phyloP scores from a whole-genome alignment of 2,329 filamentous ascomycete genomes.

The Fusarium aywerte region DNA sequence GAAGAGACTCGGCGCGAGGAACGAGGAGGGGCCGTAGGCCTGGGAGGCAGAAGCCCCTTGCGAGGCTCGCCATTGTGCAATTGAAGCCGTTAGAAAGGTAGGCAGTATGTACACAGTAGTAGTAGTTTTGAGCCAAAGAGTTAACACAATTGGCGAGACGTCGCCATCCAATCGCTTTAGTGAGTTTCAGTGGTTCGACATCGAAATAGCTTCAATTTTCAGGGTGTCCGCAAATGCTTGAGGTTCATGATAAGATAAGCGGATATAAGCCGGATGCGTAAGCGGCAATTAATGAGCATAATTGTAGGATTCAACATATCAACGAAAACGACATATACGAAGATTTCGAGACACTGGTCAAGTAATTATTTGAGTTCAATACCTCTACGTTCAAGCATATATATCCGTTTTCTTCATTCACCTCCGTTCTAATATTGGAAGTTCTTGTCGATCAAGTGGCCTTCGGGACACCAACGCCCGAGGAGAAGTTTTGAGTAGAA shows the following conservation, averaged over 20 bases:
- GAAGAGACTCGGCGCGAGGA: constrained; percentile 38
- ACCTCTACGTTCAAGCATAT: too few species aligned
- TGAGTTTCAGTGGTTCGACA: neutral
- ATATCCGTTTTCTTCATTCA: neutral
- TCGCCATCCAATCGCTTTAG: constrained; percentile 13
- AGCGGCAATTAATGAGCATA: neutral
- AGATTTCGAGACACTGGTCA: neutral
- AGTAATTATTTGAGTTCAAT: rapidly evolving
- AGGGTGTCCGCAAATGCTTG: neutral
- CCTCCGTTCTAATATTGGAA: neutral
- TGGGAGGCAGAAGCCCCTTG: constrained; percentile 47
- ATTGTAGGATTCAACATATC: neutral
- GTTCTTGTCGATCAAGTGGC: neutral
- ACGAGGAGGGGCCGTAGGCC: constrained; percentile 42
- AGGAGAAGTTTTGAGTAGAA: constrained; percentile 4
- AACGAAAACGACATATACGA: neutral
- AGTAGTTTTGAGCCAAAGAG: too few species aligned
- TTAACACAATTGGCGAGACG: neutral
- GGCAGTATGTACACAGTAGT: neutral
- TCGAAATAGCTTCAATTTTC: constrained; percentile 9
- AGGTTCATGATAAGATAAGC: neutral
- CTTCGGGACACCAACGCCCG: neutral
- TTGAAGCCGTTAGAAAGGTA: neutral
- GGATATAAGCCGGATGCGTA: neutral
- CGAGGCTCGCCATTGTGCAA: constrained; percentile 48